These are phyloP conservation scores for Pythium apleroticum DNA, from an alignment of 352 stramenopile genomes.

Conservation along the genomic window DNA sequence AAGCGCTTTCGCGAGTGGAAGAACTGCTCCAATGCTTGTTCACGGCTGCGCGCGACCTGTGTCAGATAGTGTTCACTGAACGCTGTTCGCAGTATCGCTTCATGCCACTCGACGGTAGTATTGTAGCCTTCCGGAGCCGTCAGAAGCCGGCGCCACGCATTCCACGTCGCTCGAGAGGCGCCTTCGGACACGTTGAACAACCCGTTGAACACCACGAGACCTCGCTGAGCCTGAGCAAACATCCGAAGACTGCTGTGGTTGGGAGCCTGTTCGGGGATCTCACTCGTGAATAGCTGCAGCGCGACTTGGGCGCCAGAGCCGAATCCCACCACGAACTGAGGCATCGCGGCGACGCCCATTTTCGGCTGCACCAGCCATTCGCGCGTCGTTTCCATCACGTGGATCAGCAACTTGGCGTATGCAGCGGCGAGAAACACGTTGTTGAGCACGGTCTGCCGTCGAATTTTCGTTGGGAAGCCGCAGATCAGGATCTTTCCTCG, in stretches of 20 bases:
- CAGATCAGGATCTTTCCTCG: slow-evolving; percentile 65
- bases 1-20: slow-evolving; percentile 51
- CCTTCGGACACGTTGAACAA: slow-evolving; percentile 3
- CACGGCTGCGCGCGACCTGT: slow-evolving; percentile 45
- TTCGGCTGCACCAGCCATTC: slow-evolving; percentile 82
- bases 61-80: slow-evolving; percentile 72
- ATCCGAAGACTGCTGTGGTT: slow-evolving; percentile 27
- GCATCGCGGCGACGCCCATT: slow-evolving; percentile 50
- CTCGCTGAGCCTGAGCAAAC: slow-evolving; percentile 48
- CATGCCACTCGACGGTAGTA: slow-evolving; percentile 42
- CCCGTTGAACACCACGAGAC: slow-evolving; percentile 57
- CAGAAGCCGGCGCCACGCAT: slow-evolving; percentile 20
- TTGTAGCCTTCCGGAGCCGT: background rate
- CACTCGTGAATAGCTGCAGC: slow-evolving; percentile 45
- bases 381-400: slow-evolving; percentile 47
- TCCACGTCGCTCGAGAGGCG: slow-evolving; percentile 10
- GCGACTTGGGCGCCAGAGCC: slow-evolving; percentile 53
- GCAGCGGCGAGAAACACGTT: slow-evolving; percentile 45
- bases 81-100: slow-evolving; percentile 39
- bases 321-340: slow-evolving; percentile 69
- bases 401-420: slow-evolving; percentile 50
- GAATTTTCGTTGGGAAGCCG: slow-evolving; percentile 48
- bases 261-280: slow-evolving; percentile 37
- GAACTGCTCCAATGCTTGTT: slow-evolving; percentile 47
- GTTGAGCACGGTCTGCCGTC: slow-evolving; percentile 40